Base-by-base conservation (phyloP, 495 filamentous ascomycete species). In the Stereocaulon alpinum region DNA sequence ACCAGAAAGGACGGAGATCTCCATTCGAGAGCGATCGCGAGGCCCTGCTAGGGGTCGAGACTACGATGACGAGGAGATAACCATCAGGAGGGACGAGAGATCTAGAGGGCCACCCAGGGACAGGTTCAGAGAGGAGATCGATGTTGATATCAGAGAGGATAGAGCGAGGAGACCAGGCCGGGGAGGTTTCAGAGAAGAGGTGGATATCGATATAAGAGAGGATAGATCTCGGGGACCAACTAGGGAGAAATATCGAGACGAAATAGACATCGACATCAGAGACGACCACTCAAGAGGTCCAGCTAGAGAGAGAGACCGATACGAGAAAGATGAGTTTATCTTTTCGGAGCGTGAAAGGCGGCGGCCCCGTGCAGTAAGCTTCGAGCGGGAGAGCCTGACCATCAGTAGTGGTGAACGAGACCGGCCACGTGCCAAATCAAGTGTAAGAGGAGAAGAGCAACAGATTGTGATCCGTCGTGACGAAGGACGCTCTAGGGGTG, bases 381-480 rank as follows among this genome's bases (percentile, higher is more conserved):
- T 64, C n/a, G 73, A 76, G 27, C 67, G 74, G n/a, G 70, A 76
- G 17, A 64, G 71, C 3, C 63, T 73, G 48, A 68, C 24, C 56
- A 58, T 68, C 47, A 60, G 66, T 32, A 55, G 42, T 11, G 60
- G 63, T 17, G 60, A 62, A 34, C 53, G 60, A 40, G 60, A 62
- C n/a, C 53, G 60, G 30, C 54, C 60, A 50, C 60, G 47, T 37
- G 60, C 60, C 52, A 42, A 40, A n/a, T 50, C 60, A 40, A 58
- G 54, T 18, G 45, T 57, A 14, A 40, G 49, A 30, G 58, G 51
- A 18, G 49, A 60, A 30, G 63, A 58, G 20, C 57, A 63, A 15
- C 60, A 65, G 43, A 66, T 67, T 27, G 34, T 67, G 20, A 63
- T 67, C 29, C 51, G 61, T 42, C 55, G 56, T 7, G 52, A 60